Evolutionary conservation across 2,329 filamentous ascomycete genomes (phyloP), one percentile per base, ranked within the genome.

Genomic region (Spiromastix sp.): DNA sequence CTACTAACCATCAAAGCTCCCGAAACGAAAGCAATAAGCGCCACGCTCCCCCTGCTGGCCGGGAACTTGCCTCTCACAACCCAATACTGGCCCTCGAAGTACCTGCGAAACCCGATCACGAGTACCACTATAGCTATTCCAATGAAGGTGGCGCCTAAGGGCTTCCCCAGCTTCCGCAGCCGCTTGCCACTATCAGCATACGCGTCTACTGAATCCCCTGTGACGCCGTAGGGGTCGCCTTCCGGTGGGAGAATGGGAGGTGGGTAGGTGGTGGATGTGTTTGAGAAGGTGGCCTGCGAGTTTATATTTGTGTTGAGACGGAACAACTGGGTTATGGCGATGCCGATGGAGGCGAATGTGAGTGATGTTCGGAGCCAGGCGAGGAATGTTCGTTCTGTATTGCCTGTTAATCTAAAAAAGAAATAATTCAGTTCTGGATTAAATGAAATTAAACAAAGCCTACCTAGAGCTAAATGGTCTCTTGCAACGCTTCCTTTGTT

Each of bases 81-180:
- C 63, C 77, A 80, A 50, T 79, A 73, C 56, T 80, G 76, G 27
- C 70, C 70, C 48, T 79, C 75, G 46, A 79, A 79, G 47, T 78
- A 80, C 28, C 76, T 64, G 49, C 79, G 75, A 45, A 79, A 78
- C 2, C 76, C 76, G 19, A 79, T 64, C 16, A 74, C 50, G 2
- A 80, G 61, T 30, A 79, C 70, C 5, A 79, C 43, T 26, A 79
- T 74, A 3, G 70, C 63, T 25, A 80, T 71, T 2, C 62, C 74
- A 34, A 80, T 64, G 42, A 80, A 80, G 1, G 76, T 79, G 1
- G 74, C 74, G 26, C 76, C 76, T n/a, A 77, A 59, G 0, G 72
- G 72, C 49, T 76, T 77, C 13, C 72, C 72, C 5, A 76, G 60
- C 34, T 67, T 67, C 19, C 67, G 62, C 5, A 74, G 57, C 34